These are phyloP conservation scores for Groenewaldozyma salmanticensis DNA, from an alignment of 805 yeast genomes.

Conservation along the genomic window DNA sequence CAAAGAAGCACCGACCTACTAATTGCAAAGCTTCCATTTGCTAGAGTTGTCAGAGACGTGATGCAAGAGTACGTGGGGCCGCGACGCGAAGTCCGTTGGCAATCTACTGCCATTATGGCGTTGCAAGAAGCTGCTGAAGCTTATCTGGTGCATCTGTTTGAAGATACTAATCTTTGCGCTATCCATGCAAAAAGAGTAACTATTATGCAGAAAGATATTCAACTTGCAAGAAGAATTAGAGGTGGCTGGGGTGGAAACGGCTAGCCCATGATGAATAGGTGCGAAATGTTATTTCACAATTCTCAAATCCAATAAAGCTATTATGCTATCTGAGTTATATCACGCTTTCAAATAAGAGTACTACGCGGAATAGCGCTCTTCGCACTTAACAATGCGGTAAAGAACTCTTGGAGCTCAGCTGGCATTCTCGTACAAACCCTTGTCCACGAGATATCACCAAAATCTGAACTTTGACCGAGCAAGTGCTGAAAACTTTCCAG, in stretches of 20 bases:
- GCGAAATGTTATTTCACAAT: no score
- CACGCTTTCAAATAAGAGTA: no score
- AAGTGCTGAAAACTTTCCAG: no score
- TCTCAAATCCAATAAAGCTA: no score
- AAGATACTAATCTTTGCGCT: slow-evolving; percentile 87
- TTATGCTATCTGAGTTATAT: no score
- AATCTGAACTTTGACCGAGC: no score
- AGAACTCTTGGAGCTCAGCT: no score
- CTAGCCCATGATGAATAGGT: no score
- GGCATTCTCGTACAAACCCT: no score
- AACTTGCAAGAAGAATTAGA: slow-evolving; percentile 94
- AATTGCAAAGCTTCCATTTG: slow-evolving; percentile 95
- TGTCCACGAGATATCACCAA: no score
- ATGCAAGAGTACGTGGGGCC: slow-evolving; percentile 39
- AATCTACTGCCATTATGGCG: slow-evolving; percentile 95
- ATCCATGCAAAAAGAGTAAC: slow-evolving; percentile 92
- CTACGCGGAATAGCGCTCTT: no score
- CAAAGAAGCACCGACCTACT: slow-evolving; percentile 92
- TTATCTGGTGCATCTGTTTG: slow-evolving; percentile 74
- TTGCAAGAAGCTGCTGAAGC: slow-evolving; percentile 91
- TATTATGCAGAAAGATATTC: slow-evolving; percentile 86
- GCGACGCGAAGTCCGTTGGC: slow-evolving; percentile 73
- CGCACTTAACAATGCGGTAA: no score
- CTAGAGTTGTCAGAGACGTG: slow-evolving; percentile 91
- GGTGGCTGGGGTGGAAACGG: slow-evolving; percentile 35